Base-by-base conservation (phyloP, 228 moss, liverwort and hornwort species). In the Sphagnum fallax region DNA sequence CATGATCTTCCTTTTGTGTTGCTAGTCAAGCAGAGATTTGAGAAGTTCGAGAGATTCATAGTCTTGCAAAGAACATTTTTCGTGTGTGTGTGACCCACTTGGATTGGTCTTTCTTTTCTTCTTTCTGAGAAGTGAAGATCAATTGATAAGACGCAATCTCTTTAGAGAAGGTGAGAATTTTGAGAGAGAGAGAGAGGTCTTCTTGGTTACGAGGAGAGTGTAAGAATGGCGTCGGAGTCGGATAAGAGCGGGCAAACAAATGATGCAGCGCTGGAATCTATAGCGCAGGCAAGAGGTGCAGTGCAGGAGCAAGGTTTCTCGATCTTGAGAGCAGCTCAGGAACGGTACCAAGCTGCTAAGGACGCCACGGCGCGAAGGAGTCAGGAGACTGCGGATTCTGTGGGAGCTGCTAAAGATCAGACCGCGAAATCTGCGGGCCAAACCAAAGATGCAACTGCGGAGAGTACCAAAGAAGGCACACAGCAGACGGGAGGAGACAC, bases 291-390 rank as follows among this genome's bases (percentile, higher is more conserved):
- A 52, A 79, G 80, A 0, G 77, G 77, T 4, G 80, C 77, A 13
- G 83, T 77, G 5, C 83, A 83, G 59, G 74, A 83, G 65, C 83
- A 83, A 52, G 72, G 80, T 4, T 48, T 10, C 12, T 51, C 83
- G 5, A 68, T 65, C 1, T 1, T 83, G 70, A 70, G 57, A 59
- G 80, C 80, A 0, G 80, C 77, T 0, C 83, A 83, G 70, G 70
- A 83, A 52, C 83, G 75, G 48, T 83, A 70, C 59, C 72, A 77
- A 59, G 68, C 68, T 0, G 75, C 75, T 0, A 80, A 77, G 75
- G 68, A 80, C 5, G 32, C 52, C 0, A 49, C 77, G 5, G 67
- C 70, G 1, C 67, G 77, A 72, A 80, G 72, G n/a, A 57, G 62
- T 1, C 65, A 16, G 8, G 75, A 72, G n/a, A 64, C 73, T 0